Conservation (phyloP, 495 filamentous ascomycete species). For the Penicillium tannophilum region DNA sequence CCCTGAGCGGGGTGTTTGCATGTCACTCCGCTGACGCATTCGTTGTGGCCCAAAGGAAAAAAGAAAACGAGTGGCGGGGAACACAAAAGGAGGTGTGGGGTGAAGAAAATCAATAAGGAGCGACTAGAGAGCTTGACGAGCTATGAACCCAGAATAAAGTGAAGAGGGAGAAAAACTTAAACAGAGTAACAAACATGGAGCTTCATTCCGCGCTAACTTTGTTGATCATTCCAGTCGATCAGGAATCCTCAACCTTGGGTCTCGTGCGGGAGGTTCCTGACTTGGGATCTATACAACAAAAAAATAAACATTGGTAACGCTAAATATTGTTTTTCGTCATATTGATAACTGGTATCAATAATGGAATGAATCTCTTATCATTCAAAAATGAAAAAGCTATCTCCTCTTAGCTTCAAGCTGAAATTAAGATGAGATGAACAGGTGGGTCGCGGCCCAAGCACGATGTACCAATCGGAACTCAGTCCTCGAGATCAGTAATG, state of each 20-base stretch:
- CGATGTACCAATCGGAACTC: neutral
- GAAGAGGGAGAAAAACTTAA: constrained; percentile 8
- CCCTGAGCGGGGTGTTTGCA: constrained; percentile 26
- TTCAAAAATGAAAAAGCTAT: neutral
- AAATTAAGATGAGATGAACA: constrained; percentile 14
- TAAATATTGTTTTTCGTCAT: too few species aligned
- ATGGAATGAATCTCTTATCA: neutral
- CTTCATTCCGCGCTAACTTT: constrained; percentile 4
- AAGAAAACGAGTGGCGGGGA: constrained; percentile 1
- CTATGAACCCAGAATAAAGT: neutral
- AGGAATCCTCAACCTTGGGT: constrained; percentile 1
- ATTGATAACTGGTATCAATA: neutral
- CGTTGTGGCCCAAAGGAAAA: constrained; percentile 11
- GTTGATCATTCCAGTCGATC: constrained; percentile 10
- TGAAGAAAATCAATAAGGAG: neutral
- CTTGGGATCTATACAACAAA: constrained; percentile 6
- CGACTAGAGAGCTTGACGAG: neutral
- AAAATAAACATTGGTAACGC: neutral
- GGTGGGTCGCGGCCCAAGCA: constrained; percentile 16
- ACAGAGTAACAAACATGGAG: neutral
- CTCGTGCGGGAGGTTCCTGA: neutral
- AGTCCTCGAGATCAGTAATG: neutral
- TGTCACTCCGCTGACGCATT: constrained; percentile 19
- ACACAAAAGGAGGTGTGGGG: neutral
- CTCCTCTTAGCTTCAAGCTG: neutral